Percentiles rank a stretch among this genome's conserved stretches.
Evolutionary conservation across 257 asterid species (phyloP).

Genomic region (Scutellaria barbata): DNA sequence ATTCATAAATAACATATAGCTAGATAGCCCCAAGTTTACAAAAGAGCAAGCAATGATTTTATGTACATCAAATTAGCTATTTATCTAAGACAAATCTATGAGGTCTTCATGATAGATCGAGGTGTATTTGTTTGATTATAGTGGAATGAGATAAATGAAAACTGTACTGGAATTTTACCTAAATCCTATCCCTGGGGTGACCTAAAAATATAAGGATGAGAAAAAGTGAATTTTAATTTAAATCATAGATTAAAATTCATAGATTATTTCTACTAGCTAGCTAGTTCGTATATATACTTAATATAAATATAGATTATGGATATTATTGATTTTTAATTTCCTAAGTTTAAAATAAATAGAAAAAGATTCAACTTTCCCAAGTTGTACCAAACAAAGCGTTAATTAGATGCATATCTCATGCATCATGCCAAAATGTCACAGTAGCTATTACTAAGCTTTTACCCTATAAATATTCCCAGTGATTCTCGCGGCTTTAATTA

Average conservation of each 20-base stretch:
- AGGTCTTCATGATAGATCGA: background rate
- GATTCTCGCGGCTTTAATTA: no score
- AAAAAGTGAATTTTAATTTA: background rate
- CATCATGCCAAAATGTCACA: no score
- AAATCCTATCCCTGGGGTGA: background rate
- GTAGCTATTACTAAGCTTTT: no score
- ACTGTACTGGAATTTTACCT: background rate
- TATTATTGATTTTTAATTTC: no score
- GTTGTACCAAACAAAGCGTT: no score
- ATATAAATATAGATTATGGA: no score
- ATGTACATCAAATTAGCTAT: constrained; percentile 28
- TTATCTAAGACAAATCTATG: constrained; percentile 14
- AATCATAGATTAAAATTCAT: background rate
- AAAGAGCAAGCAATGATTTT: constrained; percentile 23
- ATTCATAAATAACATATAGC: background rate
- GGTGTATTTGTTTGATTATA: constrained; percentile 25
- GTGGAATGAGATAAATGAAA: background rate
- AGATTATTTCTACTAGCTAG: background rate
- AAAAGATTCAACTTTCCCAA: no score
- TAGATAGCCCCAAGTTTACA: constrained; percentile 13
- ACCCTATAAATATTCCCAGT: no score
- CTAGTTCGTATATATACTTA: background rate
- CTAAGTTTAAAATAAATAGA: no score
- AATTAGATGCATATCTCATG: no score
- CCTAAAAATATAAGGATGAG: constrained; percentile 21